Conservation (phyloP, 345 rosid genomes). For the Luvunga scandens region DNA sequence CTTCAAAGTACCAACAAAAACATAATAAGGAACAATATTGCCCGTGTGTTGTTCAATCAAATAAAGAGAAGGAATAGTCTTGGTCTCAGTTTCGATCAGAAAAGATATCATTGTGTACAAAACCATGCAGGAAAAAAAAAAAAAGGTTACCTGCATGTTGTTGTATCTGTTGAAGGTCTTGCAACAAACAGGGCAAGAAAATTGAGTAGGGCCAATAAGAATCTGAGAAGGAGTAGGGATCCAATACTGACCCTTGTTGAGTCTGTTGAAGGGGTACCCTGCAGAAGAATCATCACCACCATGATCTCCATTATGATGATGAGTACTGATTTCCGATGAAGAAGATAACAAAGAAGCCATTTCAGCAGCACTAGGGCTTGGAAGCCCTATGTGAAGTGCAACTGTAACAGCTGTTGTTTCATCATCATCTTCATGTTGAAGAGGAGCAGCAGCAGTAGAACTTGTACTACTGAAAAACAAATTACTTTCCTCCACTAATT, state of each 20-base stretch:
- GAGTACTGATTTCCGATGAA: conserved; percentile 36
- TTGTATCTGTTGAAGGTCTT: conserved; percentile 96
- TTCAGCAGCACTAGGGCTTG: conserved; percentile 82
- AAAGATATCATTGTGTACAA: neutral
- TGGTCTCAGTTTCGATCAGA: conserved; percentile 49
- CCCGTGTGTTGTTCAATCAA: conserved; percentile 60
- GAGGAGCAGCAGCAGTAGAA: neutral
- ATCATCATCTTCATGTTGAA: conserved; percentile 25
- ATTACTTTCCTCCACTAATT: conserved; percentile 9
- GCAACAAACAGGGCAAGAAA: conserved; percentile 97
- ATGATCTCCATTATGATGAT: conserved; percentile 42
- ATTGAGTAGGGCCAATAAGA: conserved; percentile 96
- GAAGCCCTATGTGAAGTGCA: conserved; percentile 93
- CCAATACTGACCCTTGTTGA: conserved; percentile 95
- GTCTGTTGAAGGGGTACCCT: conserved; percentile 57
- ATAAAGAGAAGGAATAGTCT: conserved; percentile 39
- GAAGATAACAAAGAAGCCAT: conserved; percentile 64
- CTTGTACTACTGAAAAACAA: neutral
- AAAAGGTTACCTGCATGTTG: conserved; percentile 79
- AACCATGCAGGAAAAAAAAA: too few species aligned
- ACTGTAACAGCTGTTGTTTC: conserved; percentile 48
- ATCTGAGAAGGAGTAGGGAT: conserved; percentile 98
- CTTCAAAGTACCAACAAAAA: conserved; percentile 47
- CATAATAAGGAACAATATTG: conserved; percentile 67
- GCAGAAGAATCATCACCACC: conserved; percentile 40